phyloP scores from a whole-genome alignment of 768 basidiomycete species.

The Tricholoma sp. region DNA sequence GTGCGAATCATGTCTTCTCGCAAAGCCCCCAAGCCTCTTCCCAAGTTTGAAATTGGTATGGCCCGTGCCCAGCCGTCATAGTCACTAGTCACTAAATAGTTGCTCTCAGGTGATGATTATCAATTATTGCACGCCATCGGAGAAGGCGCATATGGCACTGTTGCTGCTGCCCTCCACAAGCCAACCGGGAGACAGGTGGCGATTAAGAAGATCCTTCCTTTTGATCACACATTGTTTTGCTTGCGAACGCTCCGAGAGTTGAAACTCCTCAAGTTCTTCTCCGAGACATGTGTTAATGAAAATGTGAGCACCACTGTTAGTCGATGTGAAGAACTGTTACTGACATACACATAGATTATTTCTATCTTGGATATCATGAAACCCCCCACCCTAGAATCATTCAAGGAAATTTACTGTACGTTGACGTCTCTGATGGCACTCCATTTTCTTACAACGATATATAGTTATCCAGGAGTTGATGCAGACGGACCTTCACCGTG shows the following conservation, averaged over 20 bases:
- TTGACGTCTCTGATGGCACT: not conserved
- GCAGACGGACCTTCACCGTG: slow-evolving; percentile 88
- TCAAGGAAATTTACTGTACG: slow-evolving; percentile 86
- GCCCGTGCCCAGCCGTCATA: slow-evolving; percentile 7
- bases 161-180: slow-evolving; percentile 82
- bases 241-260: slow-evolving; percentile 86
- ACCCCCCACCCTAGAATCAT: slow-evolving; percentile 65
- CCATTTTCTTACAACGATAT: slow-evolving; percentile 4
- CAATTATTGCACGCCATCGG: slow-evolving; percentile 70
- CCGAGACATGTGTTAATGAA: slow-evolving; percentile 74
- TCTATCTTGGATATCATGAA: slow-evolving; percentile 89
- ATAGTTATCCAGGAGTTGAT: slow-evolving; percentile 82
- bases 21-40: slow-evolving; percentile 59
- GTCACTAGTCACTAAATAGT: not conserved
- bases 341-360: slow-evolving; percentile 57
- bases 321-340: slow-evolving; percentile 2
- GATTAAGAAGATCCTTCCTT: slow-evolving; percentile 93
- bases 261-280: slow-evolving; percentile 84
- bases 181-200: slow-evolving; percentile 82
- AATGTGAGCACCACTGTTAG: slow-evolving; percentile 42
- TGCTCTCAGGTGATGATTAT: slow-evolving; percentile 58
- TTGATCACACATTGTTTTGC: slow-evolving; percentile 91
- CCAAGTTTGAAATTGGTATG: slow-evolving; percentile 68
- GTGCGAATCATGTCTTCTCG: slow-evolving; percentile 49
- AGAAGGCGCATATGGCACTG: slow-evolving; percentile 88